phyloP scores from a whole-genome alignment of 495 filamentous ascomycete species.

The Podospora tetraspora region DNA sequence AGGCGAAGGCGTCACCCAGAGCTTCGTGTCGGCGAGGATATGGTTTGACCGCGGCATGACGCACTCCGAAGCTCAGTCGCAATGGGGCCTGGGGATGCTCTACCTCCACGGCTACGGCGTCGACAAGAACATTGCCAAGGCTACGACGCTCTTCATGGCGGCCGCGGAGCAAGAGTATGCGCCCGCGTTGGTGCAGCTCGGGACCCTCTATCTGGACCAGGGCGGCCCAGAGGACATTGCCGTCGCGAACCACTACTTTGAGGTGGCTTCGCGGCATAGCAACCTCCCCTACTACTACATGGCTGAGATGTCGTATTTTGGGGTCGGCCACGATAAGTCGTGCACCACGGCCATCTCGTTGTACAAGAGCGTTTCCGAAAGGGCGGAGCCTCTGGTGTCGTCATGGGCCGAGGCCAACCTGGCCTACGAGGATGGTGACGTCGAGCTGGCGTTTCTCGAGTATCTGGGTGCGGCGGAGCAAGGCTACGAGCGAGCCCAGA shows the following conservation, averaged over 20 bases:
- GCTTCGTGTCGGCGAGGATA: slow-evolving; percentile 62
- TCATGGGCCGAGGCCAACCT: slow-evolving; percentile 81
- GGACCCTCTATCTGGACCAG: slow-evolving; percentile 85
- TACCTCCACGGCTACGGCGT: slow-evolving; percentile 81
- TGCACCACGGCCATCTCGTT: slow-evolving; percentile 78
- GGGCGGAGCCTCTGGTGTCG: slow-evolving; percentile 76
- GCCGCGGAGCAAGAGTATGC: slow-evolving; percentile 82
- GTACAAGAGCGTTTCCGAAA: slow-evolving; percentile 94
- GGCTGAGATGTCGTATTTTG: slow-evolving; percentile 79
- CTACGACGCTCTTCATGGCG: slow-evolving; percentile 73
- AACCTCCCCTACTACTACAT: slow-evolving; percentile 94
- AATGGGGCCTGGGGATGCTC: slow-evolving; percentile 82
- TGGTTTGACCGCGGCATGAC: slow-evolving; percentile 85
- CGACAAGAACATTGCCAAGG: slow-evolving; percentile 63
- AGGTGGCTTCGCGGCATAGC: slow-evolving; percentile 80
- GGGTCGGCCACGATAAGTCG: slow-evolving; percentile 71
- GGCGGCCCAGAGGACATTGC: slow-evolving; percentile 58
- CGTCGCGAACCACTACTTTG: slow-evolving; percentile 80
- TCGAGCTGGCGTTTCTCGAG: slow-evolving; percentile 75
- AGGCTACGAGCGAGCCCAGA: slow-evolving; percentile 87
- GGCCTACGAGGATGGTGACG: slow-evolving; percentile 78
- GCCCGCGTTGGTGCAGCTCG: slow-evolving; percentile 76
- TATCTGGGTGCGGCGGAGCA: slow-evolving; percentile 95
- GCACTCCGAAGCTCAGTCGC: slow-evolving; percentile 78
- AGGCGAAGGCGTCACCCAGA: slow-evolving; percentile 83